Percentiles rank a stretch among this genome's conserved stretches.
phyloP scores from a whole-genome alignment of 805 yeast species.

The Wickerhamiella qilinensis region DNA sequence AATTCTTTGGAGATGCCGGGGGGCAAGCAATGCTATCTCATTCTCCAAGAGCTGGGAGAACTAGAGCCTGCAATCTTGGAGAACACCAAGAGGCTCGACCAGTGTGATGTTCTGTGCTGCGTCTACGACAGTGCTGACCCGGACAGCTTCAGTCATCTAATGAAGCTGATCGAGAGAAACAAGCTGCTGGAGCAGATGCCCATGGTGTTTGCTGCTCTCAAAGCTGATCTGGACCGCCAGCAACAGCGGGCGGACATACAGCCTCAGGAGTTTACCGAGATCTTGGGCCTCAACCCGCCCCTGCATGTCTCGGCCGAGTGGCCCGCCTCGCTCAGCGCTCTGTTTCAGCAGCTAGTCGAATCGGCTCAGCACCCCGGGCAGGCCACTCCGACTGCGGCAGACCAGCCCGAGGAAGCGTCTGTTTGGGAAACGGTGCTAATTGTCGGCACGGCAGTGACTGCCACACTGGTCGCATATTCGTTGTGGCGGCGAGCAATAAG shows the following conservation, averaged over 20 bases:
- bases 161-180: constrained; percentile 47
- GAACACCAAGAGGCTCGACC: constrained; percentile 49
- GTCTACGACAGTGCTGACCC: constrained; percentile 94
- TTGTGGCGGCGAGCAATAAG: constrained; percentile 6
- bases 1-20: constrained; percentile 88
- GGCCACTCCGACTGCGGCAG: constrained; percentile 44
- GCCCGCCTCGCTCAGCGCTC: constrained; percentile 72
- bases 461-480: not conserved
- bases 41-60: constrained; percentile 81
- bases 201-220: constrained; percentile 72
- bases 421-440: constrained; percentile 50
- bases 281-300: constrained; percentile 57
- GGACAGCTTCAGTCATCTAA: constrained; percentile 72
- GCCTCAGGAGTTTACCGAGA: constrained; percentile 73
- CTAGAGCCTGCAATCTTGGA: constrained; percentile 68
- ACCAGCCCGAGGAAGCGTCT: constrained; percentile 36
- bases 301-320: constrained; percentile 81
- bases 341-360: constrained; percentile 74
- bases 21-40: constrained; percentile 87
- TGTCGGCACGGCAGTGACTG: constrained; percentile 21
- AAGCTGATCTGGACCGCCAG: constrained; percentile 91
- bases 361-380: constrained; percentile 67
- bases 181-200: constrained; percentile 54
- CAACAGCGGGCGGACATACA: constrained; percentile 76
- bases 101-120: constrained; percentile 82